Base-by-base conservation (phyloP, 2,329 filamentous ascomycete genomes). In the Monosporascus sp. region DNA sequence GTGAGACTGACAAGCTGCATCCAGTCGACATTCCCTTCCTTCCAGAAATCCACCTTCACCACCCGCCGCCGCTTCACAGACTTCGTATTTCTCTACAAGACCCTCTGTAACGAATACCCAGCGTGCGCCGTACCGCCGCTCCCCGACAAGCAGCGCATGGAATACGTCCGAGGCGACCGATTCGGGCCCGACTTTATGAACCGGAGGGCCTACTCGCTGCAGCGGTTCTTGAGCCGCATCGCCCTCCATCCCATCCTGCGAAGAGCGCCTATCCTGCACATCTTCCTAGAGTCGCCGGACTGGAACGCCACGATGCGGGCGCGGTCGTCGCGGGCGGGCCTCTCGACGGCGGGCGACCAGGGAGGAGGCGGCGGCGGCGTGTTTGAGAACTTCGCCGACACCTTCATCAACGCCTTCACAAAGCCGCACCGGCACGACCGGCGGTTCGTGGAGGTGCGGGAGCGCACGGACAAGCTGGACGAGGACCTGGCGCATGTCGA, bases 61-160 rank as follows among this genome's bases (percentile, higher is more conserved):
- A 88, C 96, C 57, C 89, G 94, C 57, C 85, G 94, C 62, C 90
- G 94, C 66, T 99, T 97, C 74, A 97, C 93, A 63, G 94, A 99
- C 75, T 99, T 99, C 69, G 87, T 95, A 62, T 99, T 96, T 70
- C 84, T 99, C 58, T 97, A 90, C 76, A 97, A 96, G 73, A 87
- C 89, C 35, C 85, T 99, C 50, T 85, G 81, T 58, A 86, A 86
- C 68, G 92, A 97, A 70, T 97, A 91, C 65, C 90, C 91, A 55
- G 89, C 91, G 74, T 90, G 88, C 71, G 94, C 94, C 48, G 90
- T 99, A 3, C 94, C 94, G 31, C 94, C 94, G 47, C 79, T 99
- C 51, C 94, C 94, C 51, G 94, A 97, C 74, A 99, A 97, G 79
- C 93, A 97, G 78, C 95, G 95, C 74, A 96, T 99, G 89, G 91